Evolutionary conservation across 2,329 filamentous ascomycete species (phyloP).

Genomic region (Calcarisporium arbuscula): DNA sequence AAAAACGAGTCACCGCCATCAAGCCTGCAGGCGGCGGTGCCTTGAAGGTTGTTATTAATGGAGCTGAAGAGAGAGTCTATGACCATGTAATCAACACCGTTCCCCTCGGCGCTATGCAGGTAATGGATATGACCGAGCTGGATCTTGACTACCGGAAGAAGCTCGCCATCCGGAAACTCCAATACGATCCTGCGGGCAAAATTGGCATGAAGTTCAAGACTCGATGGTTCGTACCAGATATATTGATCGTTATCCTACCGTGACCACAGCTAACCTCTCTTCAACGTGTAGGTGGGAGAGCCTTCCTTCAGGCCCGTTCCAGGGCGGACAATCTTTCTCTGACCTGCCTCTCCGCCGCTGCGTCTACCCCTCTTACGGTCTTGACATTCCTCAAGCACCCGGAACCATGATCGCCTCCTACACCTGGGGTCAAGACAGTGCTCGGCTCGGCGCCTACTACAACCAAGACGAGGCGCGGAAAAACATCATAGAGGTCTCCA

Average conservation of each 20-base stretch:
- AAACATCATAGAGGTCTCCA: constrained; percentile 15
- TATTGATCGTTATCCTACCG: too few species aligned
- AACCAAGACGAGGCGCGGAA: constrained; percentile 10
- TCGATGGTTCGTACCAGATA: constrained; percentile 14
- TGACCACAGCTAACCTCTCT: too few species aligned
- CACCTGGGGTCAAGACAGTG: constrained; percentile 17
- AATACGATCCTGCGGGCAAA: constrained; percentile 22
- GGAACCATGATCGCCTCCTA: constrained; percentile 20
- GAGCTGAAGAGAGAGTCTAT: constrained; percentile 13
- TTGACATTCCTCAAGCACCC: constrained; percentile 13
- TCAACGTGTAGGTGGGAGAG: constrained; percentile 13
- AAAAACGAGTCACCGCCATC: constrained; percentile 1
- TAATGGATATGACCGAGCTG: constrained; percentile 17
- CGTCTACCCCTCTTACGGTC: constrained; percentile 26
- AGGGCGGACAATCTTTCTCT: constrained; percentile 19
- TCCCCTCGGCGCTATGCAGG: constrained; percentile 18
- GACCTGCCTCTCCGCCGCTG: constrained; percentile 24
- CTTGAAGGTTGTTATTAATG: constrained; percentile 15
- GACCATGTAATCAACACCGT: constrained; percentile 20
- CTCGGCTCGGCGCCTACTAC: constrained; percentile 16
- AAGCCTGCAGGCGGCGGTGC: constrained; percentile 6
- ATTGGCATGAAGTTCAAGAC: constrained; percentile 27
- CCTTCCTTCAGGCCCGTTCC: constrained; percentile 14
- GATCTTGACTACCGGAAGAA: constrained; percentile 20
- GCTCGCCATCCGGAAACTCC: constrained; percentile 22